Percentiles rank a stretch among this genome's conserved stretches.
These are phyloP conservation scores for Blastobotrys malaysiensis DNA, from an alignment of 1,139 yeast species.

Conservation along the genomic window DNA sequence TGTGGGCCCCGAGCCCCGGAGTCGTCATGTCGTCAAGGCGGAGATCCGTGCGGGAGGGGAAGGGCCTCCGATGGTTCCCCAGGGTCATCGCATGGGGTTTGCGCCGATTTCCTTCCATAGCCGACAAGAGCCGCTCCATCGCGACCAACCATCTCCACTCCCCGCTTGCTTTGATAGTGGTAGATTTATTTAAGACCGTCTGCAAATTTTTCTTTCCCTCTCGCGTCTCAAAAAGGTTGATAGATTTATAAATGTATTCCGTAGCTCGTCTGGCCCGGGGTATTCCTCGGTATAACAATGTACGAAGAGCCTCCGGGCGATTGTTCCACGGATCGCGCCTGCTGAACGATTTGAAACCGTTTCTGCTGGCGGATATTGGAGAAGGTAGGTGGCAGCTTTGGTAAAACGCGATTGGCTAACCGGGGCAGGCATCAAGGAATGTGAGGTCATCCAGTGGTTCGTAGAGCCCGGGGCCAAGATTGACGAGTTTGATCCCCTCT, in stretches of 20 bases:
- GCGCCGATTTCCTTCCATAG: not conserved
- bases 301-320: not conserved
- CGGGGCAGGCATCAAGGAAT: slow-evolving; percentile 28
- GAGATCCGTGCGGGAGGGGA: not conserved
- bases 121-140: not conserved
- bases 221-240: not conserved
- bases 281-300: not conserved
- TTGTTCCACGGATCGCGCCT: slow-evolving; percentile 3
- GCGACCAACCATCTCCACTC: not conserved
- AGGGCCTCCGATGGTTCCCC: slow-evolving; percentile 1
- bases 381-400: slow-evolving; percentile 24
- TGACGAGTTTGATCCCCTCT: slow-evolving; percentile 35
- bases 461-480: slow-evolving; percentile 35
- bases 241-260: not conserved
- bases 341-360: slow-evolving; percentile 25
- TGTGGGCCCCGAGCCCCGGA: no score
- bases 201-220: not conserved
- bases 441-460: slow-evolving; percentile 37
- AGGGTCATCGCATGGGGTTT: not conserved
- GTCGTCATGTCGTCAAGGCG: no score
- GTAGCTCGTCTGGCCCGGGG: not conserved
- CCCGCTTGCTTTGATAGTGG: not conserved
- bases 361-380: slow-evolving; percentile 35
- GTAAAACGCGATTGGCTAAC: not conserved
- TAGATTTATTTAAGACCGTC: not conserved